Base-by-base conservation (phyloP, 345 rosid species). In the Limnanthes douglasii region DNA sequence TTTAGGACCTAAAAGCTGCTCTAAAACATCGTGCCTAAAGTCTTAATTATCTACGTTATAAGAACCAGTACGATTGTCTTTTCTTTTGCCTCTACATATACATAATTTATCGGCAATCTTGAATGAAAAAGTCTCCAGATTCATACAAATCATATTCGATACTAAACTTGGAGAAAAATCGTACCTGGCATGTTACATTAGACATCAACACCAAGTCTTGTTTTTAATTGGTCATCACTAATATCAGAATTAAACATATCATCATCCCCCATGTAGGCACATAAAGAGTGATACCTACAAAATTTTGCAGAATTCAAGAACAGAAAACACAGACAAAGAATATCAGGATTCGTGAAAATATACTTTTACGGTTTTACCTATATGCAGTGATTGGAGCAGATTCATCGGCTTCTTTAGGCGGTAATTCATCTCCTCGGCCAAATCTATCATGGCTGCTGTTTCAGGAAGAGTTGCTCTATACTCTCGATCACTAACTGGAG, bases 221-320 rank as follows among this genome's bases (percentile, higher is more conserved):
- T 62, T 80, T 57, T 84, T 50, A 84, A 68, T 52, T 84, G 98
- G 69, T 90, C 82, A 28, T 84, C 98, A 35, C 61, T 90, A 38
- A 90, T 94, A 57, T 90, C 95, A 21, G 98, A 90, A 58, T 95
- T 90, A 68, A 90, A 90, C 79, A 84, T 66, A 68, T 84, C 98
- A 52, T 84, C 95, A 26, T 84, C 95, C 4, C 98, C 98, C 95
- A 79, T 90, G 68, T 79, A 90, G 15, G 94, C 78, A 59, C 75
- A 72, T 41, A 90, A 95, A 23, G 95, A 90, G 64, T 79, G 60
- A 39, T 77, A 84, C 75, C 98, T 90, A 66, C 51, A 58, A 41
- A 40, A 34, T 37, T n/a, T 5, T 90, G 31, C 42, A 50, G 26
- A 32, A 56, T 18, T 16, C 31, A 56, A 28, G n/a, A 16, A 14